Evolutionary conservation across 208 protist species (phyloP).

Genomic region (Acanthamoeba triangularis): DNA sequence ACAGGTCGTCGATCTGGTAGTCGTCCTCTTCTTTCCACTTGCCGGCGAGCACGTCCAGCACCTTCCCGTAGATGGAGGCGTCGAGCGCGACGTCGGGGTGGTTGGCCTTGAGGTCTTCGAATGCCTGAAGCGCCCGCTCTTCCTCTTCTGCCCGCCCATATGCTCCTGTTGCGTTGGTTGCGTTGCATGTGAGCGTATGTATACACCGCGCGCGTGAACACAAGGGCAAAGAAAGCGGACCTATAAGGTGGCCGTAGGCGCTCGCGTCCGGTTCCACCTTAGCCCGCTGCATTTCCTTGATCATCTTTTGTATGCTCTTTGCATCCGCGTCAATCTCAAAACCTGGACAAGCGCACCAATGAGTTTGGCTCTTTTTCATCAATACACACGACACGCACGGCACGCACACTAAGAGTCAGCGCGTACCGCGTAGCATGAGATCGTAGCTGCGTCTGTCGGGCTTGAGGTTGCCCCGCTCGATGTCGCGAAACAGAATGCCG

Average conservation of each 20-base stretch:
- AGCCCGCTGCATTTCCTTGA: neutral
- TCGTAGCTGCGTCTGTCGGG: slow-evolving; percentile 4
- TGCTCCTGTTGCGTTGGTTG: neutral
- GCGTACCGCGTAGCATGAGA: slow-evolving; percentile 33
- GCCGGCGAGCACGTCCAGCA: slow-evolving; percentile 3
- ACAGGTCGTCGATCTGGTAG: slow-evolving; percentile 48
- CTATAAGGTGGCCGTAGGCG: slow-evolving; percentile 28
- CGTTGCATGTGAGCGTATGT: too few species aligned
- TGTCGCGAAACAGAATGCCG: neutral
- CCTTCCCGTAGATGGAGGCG: slow-evolving; percentile 27
- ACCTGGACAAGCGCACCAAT: neutral
- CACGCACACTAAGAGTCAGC: neutral
- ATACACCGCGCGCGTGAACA: neutral
- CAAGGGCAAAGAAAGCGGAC: neutral
- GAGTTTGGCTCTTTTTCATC: too few species aligned
- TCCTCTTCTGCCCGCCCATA: neutral
- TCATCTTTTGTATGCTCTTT: neutral
- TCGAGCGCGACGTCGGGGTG: neutral
- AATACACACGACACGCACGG: neutral
- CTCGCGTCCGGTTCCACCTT: neutral
- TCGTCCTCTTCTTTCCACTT: slow-evolving; percentile 59
- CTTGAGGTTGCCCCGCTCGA: neutral
- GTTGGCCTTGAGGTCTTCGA: slow-evolving; percentile 6
- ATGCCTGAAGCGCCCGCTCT: neutral
- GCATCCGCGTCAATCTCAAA: neutral